Base-by-base conservation (phyloP, 2,329 filamentous ascomycete species). In the Beauveria varroae region DNA sequence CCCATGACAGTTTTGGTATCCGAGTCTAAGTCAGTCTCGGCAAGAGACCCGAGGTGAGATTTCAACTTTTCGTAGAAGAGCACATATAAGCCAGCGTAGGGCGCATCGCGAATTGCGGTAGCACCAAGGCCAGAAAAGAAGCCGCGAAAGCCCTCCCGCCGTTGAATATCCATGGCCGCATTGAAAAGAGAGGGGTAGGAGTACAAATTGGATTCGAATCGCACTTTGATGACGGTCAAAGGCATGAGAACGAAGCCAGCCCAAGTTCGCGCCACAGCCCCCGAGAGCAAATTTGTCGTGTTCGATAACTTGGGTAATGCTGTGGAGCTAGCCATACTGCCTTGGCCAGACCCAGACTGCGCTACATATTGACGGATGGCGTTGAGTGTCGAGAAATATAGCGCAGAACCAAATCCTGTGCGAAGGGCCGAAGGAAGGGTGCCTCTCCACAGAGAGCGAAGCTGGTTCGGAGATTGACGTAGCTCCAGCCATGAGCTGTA, bases 91-190 rank as follows among this genome's bases (percentile, higher is more conserved):
- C 95, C 95, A 0, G 95, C 95, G 72, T 98, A 98, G 0, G 95
- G 95, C n/a, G 93, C 95, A 74, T 99, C 95, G 51, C 95, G 84
- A 30, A 96, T 85, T 0, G 95, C 91, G 0, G 95, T 99, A 1
- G 93, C 95, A 47, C 95, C 95, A 70, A 96, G 96, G 1, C 95
- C 95, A 0, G 90, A 86, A 69, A 98, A 98, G 75, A 99, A 96
- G 0, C 93, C 95, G 34, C 87, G 84, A 3, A 90, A 61, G 0
- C 95, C 93, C 67, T 93, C 87, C 0, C 79, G 84, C 8, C 80
- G 79, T 57, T 88, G 76, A 30, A 98, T 97, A 67, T 95, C 91
- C 40, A 78, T 78, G 1, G 83, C 86, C 0, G 95, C 95, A 43
- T 85, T 81, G 46, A 82, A 75, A 26, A 98, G 79, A 1, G 91